Evolutionary conservation across 768 basidiomycete genomes (phyloP), one percentile per base, ranked within the genome.

Genomic region (Kwoniella sp.): DNA sequence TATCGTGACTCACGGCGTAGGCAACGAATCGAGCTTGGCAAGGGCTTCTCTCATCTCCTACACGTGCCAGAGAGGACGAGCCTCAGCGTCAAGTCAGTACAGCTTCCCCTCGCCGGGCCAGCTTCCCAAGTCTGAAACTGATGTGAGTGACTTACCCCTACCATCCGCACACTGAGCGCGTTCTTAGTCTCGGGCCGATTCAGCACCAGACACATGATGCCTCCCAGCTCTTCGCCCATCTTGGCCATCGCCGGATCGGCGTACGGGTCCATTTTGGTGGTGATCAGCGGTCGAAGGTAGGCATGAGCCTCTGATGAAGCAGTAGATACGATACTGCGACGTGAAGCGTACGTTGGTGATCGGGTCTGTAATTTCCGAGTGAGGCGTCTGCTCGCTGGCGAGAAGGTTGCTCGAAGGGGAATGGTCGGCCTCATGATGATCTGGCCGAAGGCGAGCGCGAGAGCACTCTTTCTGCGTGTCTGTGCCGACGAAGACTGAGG

Each of bases 161-260:
- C 83, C 68, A 95, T 84, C 37, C 82, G 82, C 66, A 86, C 81
- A 2, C 91, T 93, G 51, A 95, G 90, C 23, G 93, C 91, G 82
- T 95, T 95, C 85, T 88, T 92, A 72, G 86, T 88, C 70, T 89
- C 85, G 8, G 91, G 90, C 65, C 90, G 84, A 75, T 93, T 90
- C 63, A 94, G 86, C n/a, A 87, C 86, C 22, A 94, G 84, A 70
- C 85, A 89, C 22, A 86, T 84, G 55, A 93, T 84, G 8, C 91
- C 90, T 8, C 87, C 86, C 69, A 71, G 57, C 4, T 69, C 72
- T 17, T 67, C 67, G 29, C 48, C 25, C 26, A 54, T 41, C 22
- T 29, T 51, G 23, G 50, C 50, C 37, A 51, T 4, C 20, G 65
- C 55, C 5, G 66, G 58, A 26, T 73, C 69, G 13, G 73, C 67